These are phyloP conservation scores for Wickerhamomyces sp. DNA, from an alignment of 1,139 yeast genomes.

Conservation along the genomic window DNA sequence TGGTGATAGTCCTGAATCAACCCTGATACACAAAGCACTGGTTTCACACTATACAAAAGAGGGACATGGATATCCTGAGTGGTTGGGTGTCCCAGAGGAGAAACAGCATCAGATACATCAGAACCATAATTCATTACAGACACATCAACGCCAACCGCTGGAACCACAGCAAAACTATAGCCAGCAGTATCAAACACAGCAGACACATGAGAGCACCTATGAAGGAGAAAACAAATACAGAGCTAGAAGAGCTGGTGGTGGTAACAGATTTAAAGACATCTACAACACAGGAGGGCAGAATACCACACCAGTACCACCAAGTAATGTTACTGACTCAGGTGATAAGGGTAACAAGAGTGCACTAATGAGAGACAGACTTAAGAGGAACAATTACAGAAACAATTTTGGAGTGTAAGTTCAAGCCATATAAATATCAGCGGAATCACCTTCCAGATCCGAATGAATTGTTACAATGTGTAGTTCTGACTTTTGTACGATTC, in stretches of 20 bases:
- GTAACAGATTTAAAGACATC: constrained; percentile 15
- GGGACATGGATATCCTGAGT: constrained; percentile 33
- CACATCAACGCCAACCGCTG: not conserved
- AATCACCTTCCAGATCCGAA: too few relatives aligned
- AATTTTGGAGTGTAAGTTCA: constrained; percentile 12
- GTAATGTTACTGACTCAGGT: not conserved
- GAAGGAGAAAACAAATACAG: not conserved
- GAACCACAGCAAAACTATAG: constrained; percentile 1
- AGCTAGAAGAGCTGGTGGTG: constrained; percentile 3
- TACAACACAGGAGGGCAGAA: constrained; percentile 2
- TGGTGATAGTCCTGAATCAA: constrained; percentile 31
- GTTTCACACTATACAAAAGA: constrained; percentile 28
- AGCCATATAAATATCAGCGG: not conserved
- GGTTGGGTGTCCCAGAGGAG: constrained; percentile 35
- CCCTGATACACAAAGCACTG: constrained; percentile 34
- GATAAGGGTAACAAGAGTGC: constrained; percentile 4
- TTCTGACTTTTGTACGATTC: too few relatives aligned
- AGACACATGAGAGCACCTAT: constrained; percentile 2
- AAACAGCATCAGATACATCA: not conserved
- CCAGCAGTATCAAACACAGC: constrained; percentile 6
- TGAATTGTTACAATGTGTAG: too few relatives aligned
- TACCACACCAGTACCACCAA: not conserved
- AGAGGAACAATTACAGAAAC: constrained; percentile 19
- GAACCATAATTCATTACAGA: not conserved
- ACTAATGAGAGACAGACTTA: constrained; percentile 20